These are phyloP conservation scores for Ceriops tagal DNA, from an alignment of 345 rosid genomes.

Conservation along the genomic window DNA sequence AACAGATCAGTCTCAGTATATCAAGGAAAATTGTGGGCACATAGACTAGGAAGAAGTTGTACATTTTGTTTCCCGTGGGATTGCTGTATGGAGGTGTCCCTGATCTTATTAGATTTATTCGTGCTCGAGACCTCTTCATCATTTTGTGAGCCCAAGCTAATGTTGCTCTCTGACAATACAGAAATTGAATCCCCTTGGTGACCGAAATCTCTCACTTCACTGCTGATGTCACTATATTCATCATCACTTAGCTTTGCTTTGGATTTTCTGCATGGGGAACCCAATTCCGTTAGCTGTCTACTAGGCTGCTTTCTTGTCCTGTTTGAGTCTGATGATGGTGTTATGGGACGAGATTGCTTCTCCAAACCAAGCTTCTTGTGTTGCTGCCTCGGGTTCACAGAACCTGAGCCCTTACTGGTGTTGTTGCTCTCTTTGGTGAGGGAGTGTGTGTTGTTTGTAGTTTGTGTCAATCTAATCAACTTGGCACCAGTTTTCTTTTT, in stretches of 20 bases:
- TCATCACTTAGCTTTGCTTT: constrained; percentile 41
- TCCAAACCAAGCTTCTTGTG: constrained; percentile 47
- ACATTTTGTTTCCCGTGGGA: constrained; percentile 40
- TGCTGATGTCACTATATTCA: constrained; percentile 45
- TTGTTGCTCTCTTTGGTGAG: constrained; percentile 27
- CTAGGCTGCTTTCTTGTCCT: constrained; percentile 40
- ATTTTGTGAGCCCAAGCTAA: constrained; percentile 46
- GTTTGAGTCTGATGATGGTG: constrained; percentile 42
- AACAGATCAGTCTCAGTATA: constrained; percentile 21
- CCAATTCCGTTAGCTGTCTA: constrained; percentile 45
- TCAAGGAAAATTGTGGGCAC: constrained; percentile 7
- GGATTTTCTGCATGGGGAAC: constrained; percentile 36
- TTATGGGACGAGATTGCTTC: constrained; percentile 38
- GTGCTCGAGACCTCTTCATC: constrained; percentile 67
- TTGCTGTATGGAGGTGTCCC: constrained; percentile 29
- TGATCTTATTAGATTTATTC: constrained; percentile 39
- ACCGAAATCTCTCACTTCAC: constrained; percentile 44
- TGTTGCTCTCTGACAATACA: constrained; percentile 51
- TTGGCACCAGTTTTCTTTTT: constrained; percentile 31
- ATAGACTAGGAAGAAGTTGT: constrained; percentile 24
- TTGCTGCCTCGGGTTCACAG: constrained; percentile 46
- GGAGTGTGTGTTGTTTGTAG: constrained; percentile 33
- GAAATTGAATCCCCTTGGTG: constrained; percentile 40
- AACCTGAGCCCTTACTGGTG: constrained; percentile 40
- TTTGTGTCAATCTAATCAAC: constrained; percentile 28